Evolutionary conservation across 2,329 filamentous ascomycete genomes (phyloP), one percentile per base, ranked within the genome.

Genomic region (Aureobasidium melanogenum): DNA sequence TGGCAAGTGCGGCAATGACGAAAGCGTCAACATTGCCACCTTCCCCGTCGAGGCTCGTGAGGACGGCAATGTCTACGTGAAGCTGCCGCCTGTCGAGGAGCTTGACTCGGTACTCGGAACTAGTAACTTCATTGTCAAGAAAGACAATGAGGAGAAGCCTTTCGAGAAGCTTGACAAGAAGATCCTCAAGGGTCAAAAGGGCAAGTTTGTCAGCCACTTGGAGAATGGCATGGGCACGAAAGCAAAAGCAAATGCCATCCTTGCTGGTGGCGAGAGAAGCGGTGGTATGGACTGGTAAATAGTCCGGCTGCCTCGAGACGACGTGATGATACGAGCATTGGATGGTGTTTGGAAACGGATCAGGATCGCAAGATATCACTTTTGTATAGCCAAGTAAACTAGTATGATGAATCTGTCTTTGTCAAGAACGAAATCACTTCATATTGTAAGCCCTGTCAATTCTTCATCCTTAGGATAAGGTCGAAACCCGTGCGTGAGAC

Each of bases 41-140:
- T 96, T 96, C 72, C 82, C 83, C 0, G 85, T 84, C 5, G 88
- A 96, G 73, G 87, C 87, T 71, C 78, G 90, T 12, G 80, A 80
- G 0, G 90, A 94, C 71, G 89, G 88, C 0, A 84, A 84, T 80
- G 80, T 96, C 2, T 93, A 94, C 73, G 74, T 95, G 64, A 88
- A 88, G 74, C 78, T 96, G 30, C 91, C 91, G 22, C 87, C 89
- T 0, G 81, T 92, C 0, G 86, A 87, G 58, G 91, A 96, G 75
- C 78, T 96, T 47, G 91, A 96, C 71, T 81, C 81, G 0, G 82
- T 89, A 61, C 77, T 96, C 30, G 90, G 90, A 0, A 96, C 91
- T 0, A 79, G 80, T 67, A 87, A 84, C 75, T 96, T 89, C 84
- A 88, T 83, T 75, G 85, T 96, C 19, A 87, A 81, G 76, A 88